A percentile compares a stretch with the other conserved stretches of the same genome.
phyloP scores from a whole-genome alignment of 495 filamentous ascomycete genomes.

The Cudoniella acicularis region DNA sequence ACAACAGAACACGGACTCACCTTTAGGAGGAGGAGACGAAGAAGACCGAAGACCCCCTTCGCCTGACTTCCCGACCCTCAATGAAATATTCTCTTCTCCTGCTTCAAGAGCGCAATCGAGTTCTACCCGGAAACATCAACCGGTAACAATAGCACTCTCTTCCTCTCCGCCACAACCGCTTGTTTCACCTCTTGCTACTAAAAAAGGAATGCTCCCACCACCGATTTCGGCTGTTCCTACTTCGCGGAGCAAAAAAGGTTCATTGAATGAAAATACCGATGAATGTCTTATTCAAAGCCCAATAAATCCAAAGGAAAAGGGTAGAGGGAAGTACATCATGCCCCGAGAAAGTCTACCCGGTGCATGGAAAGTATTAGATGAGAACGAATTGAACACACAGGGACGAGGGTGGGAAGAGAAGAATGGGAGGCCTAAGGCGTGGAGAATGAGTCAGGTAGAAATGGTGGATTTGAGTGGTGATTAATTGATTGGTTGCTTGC shows the following conservation, averaged over 20 bases:
- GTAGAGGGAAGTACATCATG: slow-evolving; percentile 15
- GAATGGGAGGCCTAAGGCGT: slow-evolving; percentile 5
- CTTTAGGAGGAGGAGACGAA: not conserved
- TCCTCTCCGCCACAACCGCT: not conserved
- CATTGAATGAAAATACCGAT: not conserved
- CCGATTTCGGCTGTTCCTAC: too few species aligned
- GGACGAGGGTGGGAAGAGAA: not conserved
- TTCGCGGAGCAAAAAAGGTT: too few species aligned
- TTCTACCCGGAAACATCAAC: too few species aligned
- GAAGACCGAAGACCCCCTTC: not conserved
- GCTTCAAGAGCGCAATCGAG: not conserved
- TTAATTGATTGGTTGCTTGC: too few species aligned
- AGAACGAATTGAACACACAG: slow-evolving; percentile 3
- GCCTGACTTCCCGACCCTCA: not conserved
- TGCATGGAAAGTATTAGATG: slow-evolving; percentile 18
- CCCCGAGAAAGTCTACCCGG: slow-evolving; percentile 18
- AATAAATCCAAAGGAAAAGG: not conserved
- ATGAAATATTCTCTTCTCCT: not conserved
- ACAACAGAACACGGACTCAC: too few species aligned
- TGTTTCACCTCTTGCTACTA: too few species aligned
- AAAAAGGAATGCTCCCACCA: too few species aligned
- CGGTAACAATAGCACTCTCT: not conserved
- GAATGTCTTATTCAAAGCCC: not conserved
- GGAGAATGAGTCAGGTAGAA: slow-evolving; percentile 19
- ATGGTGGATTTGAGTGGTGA: slow-evolving; percentile 23